Base-by-base conservation (phyloP, 768 basidiomycete species). In the Pleurotus citrinopileatus region DNA sequence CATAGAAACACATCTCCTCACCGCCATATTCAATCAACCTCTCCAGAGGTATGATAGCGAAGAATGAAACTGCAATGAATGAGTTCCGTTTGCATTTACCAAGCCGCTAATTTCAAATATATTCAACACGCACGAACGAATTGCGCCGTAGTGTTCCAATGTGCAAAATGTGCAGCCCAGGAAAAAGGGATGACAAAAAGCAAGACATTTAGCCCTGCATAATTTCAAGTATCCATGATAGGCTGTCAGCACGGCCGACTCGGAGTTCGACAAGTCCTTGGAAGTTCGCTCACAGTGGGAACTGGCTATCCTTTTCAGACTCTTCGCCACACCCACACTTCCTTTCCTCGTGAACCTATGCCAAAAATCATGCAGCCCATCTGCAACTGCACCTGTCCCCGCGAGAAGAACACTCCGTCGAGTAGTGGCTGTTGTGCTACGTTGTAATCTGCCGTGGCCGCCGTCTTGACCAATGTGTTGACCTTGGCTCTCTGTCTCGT, bases 31-130 rank as follows among this genome's bases (percentile, higher is more conserved):
- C 87, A 58, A 87, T 83, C 1, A 87, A 60, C 46, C 76, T 72
- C 56, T 87, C 85, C 4, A 89, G 73, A 6, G 87, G 82, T 5
- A 90, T 73, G 53, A 89, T 84, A 3, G 81, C 71, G 44, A 87
- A 68, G 63, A 88, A 86, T 55, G 76, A 82, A 4, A 89, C 84
- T 87, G 46, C 17, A 22, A 23, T 1, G 29, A 29, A 17, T 54
- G n/a, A n/a, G n/a, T n/a, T n/a, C n/a, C n/a, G n/a, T n/a, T n/a
- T n/a, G n/a, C n/a, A n/a, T n/a, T n/a, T n/a, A n/a, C n/a, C n/a
- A n/a, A n/a, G n/a, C n/a, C n/a, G n/a, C n/a, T n/a, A n/a, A n/a
- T n/a, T n/a, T n/a, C n/a, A 20, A 9, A 36, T 4, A 56, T 27
- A 26, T 8, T 23, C 17, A 3, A 12, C 38, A 65, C 79, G 55